These are phyloP conservation scores for Begonia fuchsioides DNA, from an alignment of 306 rosid genomes.

Conservation along the genomic window DNA sequence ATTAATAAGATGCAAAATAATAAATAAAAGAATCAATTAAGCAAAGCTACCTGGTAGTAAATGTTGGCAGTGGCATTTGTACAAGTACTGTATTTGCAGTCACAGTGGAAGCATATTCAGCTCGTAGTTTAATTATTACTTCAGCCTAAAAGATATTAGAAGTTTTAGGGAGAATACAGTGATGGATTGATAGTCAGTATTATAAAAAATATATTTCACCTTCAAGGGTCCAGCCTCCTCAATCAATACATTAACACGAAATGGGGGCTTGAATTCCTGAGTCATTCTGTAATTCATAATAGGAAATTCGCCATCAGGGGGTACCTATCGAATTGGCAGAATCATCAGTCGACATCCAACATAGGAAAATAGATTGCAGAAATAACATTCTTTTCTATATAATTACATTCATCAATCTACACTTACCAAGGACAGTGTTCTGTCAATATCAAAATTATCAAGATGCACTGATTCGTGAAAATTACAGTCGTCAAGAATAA, in stretches of 20 bases:
- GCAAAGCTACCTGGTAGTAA: slow-evolving; percentile 41
- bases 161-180: slow-evolving; percentile 4
- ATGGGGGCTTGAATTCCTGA: slow-evolving; percentile 69
- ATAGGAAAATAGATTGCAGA: neutral
- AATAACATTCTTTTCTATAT: neutral
- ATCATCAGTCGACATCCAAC: slow-evolving; percentile 6
- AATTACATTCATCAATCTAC: neutral
- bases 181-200: slow-evolving; percentile 1
- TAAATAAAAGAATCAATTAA: slow-evolving; percentile 2
- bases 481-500: slow-evolving; percentile 72
- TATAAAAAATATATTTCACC: slow-evolving; percentile 23
- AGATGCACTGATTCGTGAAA: slow-evolving; percentile 85
- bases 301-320: slow-evolving; percentile 78
- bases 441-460: slow-evolving; percentile 56
- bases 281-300: slow-evolving; percentile 86
- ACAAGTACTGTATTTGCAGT: slow-evolving; percentile 48
- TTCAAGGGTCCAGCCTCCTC: slow-evolving; percentile 60
- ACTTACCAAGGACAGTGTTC: slow-evolving; percentile 56
- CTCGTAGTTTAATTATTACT: slow-evolving; percentile 53
- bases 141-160: slow-evolving; percentile 51
- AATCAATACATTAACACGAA: slow-evolving; percentile 52
- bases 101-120: slow-evolving; percentile 53
- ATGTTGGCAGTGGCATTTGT: slow-evolving; percentile 62
- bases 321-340: slow-evolving; percentile 28
- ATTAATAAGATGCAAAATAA: no score